These are phyloP conservation scores for Ephemerocybe angulata DNA, from an alignment of 768 basidiomycete genomes.

Conservation along the genomic window DNA sequence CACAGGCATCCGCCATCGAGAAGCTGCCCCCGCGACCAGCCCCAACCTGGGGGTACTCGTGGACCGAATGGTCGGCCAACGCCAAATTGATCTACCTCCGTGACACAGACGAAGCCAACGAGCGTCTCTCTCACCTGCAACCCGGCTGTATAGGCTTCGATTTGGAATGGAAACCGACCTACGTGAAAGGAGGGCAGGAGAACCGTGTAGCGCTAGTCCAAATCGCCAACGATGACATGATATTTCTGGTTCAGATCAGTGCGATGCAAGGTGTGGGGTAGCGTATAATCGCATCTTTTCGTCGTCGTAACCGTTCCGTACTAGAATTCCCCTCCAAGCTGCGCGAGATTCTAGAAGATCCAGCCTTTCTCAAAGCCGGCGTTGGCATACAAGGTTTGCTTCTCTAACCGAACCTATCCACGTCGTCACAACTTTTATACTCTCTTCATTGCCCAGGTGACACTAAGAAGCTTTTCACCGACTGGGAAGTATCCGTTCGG, in stretches of 20 bases:
- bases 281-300: not conserved
- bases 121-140: slow-evolving; percentile 23
- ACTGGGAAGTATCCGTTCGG: slow-evolving; percentile 40
- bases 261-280: slow-evolving; percentile 47
- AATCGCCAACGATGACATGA: slow-evolving; percentile 51
- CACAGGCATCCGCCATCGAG: slow-evolving; percentile 11
- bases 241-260: slow-evolving; percentile 64
- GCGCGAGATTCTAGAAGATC: slow-evolving; percentile 46
- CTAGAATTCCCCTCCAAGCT: slow-evolving; percentile 55
- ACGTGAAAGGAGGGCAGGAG: slow-evolving; percentile 46
- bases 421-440: slow-evolving; percentile 7
- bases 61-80: slow-evolving; percentile 29
- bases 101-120: slow-evolving; percentile 30
- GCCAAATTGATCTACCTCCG: slow-evolving; percentile 33
- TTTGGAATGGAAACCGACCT: slow-evolving; percentile 75
- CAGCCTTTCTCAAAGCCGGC: slow-evolving; percentile 61
- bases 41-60: slow-evolving; percentile 36
- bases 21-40: slow-evolving; percentile 24
- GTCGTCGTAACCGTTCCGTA: slow-evolving; percentile 6
- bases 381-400: slow-evolving; percentile 67
- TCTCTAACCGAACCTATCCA: slow-evolving; percentile 5
- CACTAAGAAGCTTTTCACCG: slow-evolving; percentile 57
- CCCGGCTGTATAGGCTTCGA: slow-evolving; percentile 60
- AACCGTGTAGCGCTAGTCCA: slow-evolving; percentile 76
- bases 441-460: slow-evolving; percentile 46